Evolutionary conservation across 2,329 filamentous ascomycete genomes (phyloP).

Genomic region (Cordyceps cateniannulata): DNA sequence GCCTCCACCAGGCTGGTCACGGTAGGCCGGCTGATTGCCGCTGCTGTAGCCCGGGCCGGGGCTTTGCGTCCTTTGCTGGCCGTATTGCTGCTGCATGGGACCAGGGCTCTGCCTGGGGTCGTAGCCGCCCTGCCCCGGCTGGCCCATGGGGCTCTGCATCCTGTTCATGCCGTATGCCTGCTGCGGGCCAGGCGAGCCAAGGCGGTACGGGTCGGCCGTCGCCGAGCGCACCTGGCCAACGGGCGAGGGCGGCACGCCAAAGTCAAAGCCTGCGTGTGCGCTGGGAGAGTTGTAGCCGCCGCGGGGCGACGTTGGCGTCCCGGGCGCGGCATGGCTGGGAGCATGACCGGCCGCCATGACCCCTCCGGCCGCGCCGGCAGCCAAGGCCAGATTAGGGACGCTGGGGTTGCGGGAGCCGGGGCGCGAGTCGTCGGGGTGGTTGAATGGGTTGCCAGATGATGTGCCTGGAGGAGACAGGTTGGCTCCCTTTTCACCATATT

Average conservation of each 20-base stretch:
- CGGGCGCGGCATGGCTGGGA: neutral
- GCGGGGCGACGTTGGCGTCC: slow-evolving; percentile 6
- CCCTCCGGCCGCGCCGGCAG: neutral
- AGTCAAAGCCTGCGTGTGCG: slow-evolving; percentile 6
- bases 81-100: slow-evolving; percentile 8
- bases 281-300: neutral
- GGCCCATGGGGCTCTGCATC: slow-evolving; percentile 13
- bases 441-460: slow-evolving; percentile 3
- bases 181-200: slow-evolving; percentile 15
- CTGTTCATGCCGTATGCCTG: slow-evolving; percentile 11
- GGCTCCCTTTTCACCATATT: slow-evolving; percentile 14
- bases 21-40: slow-evolving; percentile 7
- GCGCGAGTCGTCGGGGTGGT: slow-evolving; percentile 9
- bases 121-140: slow-evolving; percentile 8
- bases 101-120: slow-evolving; percentile 8
- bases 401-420: slow-evolving; percentile 5
- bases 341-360: slow-evolving; percentile 1
- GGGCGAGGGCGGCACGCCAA: slow-evolving; percentile 7
- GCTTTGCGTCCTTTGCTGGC: slow-evolving; percentile 10
- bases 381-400: neutral
- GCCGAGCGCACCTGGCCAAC: neutral
- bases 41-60: slow-evolving; percentile 7
- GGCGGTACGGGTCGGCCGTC: slow-evolving; percentile 12
- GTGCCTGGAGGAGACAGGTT: slow-evolving; percentile 1
- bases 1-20: slow-evolving; percentile 4